Conservation (phyloP, 768 basidiomycete species). For the Pleurotus cornucopiae region DNA sequence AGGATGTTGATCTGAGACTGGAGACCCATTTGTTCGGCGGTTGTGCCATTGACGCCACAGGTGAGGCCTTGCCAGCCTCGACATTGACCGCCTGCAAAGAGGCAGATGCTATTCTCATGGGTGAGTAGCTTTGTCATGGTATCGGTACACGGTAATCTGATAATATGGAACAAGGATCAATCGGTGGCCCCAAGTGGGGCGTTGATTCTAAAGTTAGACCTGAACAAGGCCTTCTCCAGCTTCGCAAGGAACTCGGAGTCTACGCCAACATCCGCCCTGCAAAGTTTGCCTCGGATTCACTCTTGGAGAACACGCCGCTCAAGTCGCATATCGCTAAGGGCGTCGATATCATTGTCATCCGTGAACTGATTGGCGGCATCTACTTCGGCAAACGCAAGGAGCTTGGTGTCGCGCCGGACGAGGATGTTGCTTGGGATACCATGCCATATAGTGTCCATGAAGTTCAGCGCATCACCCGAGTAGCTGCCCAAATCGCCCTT, state of each 20-base stretch:
- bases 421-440: slow-evolving; percentile 81
- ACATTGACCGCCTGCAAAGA: slow-evolving; percentile 87
- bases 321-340: slow-evolving; percentile 79
- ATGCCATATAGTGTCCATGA: slow-evolving; percentile 91
- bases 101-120: slow-evolving; percentile 95
- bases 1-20: slow-evolving; percentile 69
- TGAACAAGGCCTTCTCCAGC: slow-evolving; percentile 81
- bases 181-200: slow-evolving; percentile 99
- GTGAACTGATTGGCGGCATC: slow-evolving; percentile 93
- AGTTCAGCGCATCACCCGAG: slow-evolving; percentile 91
- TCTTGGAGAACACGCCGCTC: slow-evolving; percentile 85
- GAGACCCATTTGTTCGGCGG: slow-evolving; percentile 85
- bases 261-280: slow-evolving; percentile 99
- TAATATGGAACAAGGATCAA: slow-evolving; percentile 58
- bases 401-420: slow-evolving; percentile 60
- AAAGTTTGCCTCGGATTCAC: slow-evolving; percentile 88
- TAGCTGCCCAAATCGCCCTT: slow-evolving; percentile 90
- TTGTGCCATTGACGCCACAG: slow-evolving; percentile 82
- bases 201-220: slow-evolving; percentile 85
- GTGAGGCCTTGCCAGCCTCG: slow-evolving; percentile 79
- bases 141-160: background rate
- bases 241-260: slow-evolving; percentile 90
- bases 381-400: slow-evolving; percentile 96
- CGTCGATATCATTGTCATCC: slow-evolving; percentile 88
- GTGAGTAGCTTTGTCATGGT: slow-evolving; percentile 35